Evolutionary conservation across 2,329 filamentous ascomycete genomes (phyloP).

Genomic region (Paraphaeosphaeria minitans): DNA sequence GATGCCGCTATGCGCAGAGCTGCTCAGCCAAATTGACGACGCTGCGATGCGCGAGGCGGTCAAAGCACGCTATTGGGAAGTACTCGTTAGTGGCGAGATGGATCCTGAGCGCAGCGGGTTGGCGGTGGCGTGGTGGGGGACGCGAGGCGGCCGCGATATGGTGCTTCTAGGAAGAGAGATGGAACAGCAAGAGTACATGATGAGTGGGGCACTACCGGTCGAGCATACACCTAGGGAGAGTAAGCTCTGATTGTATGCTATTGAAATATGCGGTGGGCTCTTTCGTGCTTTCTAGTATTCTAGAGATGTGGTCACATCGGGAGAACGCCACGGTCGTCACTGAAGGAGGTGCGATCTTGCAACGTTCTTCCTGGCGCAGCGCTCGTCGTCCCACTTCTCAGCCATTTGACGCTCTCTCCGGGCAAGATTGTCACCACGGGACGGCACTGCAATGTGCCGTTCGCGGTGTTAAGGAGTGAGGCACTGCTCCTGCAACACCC

Average conservation of each 20-base stretch:
- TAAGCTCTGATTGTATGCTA: conserved; percentile 56
- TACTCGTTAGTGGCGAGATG: conserved; percentile 81
- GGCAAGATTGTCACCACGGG: no score
- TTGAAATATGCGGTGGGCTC: neutral
- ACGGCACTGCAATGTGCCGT: no score
- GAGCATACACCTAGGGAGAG: conserved; percentile 42
- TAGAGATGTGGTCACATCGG: no score
- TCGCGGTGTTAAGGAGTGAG: no score
- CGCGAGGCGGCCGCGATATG: conserved; percentile 63
- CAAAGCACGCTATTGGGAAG: conserved; percentile 76
- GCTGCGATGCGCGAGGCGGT: conserved; percentile 66
- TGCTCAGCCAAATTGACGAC: conserved; percentile 69
- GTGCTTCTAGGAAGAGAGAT: conserved; percentile 62
- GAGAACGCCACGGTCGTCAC: neutral
- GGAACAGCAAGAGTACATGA: conserved; percentile 51
- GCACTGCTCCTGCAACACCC: no score
- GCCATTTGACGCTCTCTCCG: no score
- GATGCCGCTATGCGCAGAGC: conserved; percentile 72
- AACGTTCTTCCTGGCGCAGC: no score
- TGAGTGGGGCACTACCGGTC: conserved; percentile 60
- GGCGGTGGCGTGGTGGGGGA: conserved; percentile 86
- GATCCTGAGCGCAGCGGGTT: conserved; percentile 81
- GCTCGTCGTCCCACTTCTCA: no score
- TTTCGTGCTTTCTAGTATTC: neutral
- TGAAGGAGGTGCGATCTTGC: neutral